Evolutionary conservation across 192 early-diverging fungal genomes (phyloP), one percentile per base, ranked within the genome.

Genomic region (Jimgerdemannia flammicorona): DNA sequence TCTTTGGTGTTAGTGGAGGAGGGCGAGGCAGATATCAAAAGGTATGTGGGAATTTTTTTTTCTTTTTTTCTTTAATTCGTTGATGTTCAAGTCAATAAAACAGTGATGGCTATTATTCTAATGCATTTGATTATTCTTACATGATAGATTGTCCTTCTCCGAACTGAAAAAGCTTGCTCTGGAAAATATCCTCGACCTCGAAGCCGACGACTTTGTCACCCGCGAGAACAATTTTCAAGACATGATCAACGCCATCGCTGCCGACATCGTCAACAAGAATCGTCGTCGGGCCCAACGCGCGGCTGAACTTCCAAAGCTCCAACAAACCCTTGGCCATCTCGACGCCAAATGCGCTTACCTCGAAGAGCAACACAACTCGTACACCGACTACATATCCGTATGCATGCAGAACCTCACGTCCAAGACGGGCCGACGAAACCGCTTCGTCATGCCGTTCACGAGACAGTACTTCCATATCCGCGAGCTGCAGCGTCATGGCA

Each of bases 381-480:
- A 98, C 77, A 89, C 95, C 81, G 90, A 93, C 77, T 99, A 99
- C 79, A 90, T 99, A 65, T 87, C 93, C 68, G 81, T 88, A 3
- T 98, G 97, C 81, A 97, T 96, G 80, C 87, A 90, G 68, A 94
- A 95, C 82, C 90, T 98, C 76, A 84, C 89, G 1, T 92, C 90
- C n/a, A 88, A 88, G 79, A 81, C 81, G 67, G 84, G 85, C 66
- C 92, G 91, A 78, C 93, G 91, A 77, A 74, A 72, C 73, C 89
- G 84, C 17, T 87, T 90, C 49, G 85, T 92, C 72, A 82, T 96
- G 74, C 93, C 95, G 20, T 98, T 99, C 83, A 95, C 95, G 4
- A 85, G 92, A 43, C 98, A 99, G 86, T 98, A 98, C 80, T 97
- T 91, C 85, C 97, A 99, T 81, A 81, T 97, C 73, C 86, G 91